Base-by-base conservation (phyloP, 495 filamentous ascomycete species). In the Beverwykella pulmonaria region DNA sequence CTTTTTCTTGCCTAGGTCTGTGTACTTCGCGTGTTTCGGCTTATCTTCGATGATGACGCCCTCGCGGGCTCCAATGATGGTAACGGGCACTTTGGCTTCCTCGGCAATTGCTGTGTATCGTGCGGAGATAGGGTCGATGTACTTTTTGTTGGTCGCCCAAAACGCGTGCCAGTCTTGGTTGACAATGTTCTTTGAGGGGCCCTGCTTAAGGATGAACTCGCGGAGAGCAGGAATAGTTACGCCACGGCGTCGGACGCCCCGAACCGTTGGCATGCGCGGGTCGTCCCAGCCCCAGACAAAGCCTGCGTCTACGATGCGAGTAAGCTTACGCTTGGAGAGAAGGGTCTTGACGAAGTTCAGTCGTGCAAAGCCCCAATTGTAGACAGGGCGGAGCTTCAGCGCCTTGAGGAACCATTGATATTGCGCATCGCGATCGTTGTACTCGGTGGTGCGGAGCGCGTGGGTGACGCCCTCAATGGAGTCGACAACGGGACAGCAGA, bases 321-420 rank as follows among this genome's bases (percentile, higher is more conserved):
- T 92, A 23, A 98, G 84, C 81, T 98, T 98, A 47, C 94, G 88
- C 83, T 98, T 98, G 20, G 90, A 94, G 1, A 97, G 83, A 62
- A 97, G 82, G 0, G 92, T 96, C 26, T 88, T 85, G 74, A 97
- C 86, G 73, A 98, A 97, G 83, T 96, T 97, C 84, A 98, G 91
- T 71, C 94, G 88, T 41, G 93, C 86, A 79, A 98, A 98, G 77
- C 97, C 93, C 94, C 94, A 98, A 78, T 98, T 90, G 77, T 97
- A 86, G 14, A 98, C 94, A 64, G 86, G 80, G 54, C 94, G 91
- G 22, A 98, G 85, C 67, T 90, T 87, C 50, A 98, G 83, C 0
- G 91, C 85, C 62, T 96, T 87, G 32, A 95, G 75, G 82, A 98
- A 92, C 94, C 94, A 98, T 74, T 94, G 87, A 80, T 98, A 98